Evolutionary conservation across 345 rosid genomes (phyloP).

Genomic region (Eucalyptus pauciflora): DNA sequence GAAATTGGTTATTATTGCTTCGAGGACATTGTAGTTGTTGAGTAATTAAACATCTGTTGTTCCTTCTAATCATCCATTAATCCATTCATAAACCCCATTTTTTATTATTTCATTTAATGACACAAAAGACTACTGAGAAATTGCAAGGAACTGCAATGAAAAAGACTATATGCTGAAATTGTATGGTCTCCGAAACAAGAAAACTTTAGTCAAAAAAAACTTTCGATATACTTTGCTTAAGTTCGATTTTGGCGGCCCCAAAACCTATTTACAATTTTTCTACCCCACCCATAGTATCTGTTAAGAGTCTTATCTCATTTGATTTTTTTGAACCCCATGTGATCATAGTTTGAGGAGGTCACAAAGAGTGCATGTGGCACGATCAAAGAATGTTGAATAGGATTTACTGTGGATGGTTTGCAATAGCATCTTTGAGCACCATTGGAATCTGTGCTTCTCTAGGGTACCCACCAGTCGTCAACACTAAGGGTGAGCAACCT

Average conservation of each 20-base stretch:
- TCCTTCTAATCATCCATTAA: neutral
- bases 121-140: neutral
- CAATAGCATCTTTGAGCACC: conserved; percentile 42
- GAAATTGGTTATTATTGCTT: neutral
- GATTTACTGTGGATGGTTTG: conserved; percentile 26
- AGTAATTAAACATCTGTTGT: neutral
- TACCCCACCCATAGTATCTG: no score
- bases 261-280: no score
- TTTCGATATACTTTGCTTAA: no score
- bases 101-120: no score
- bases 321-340: no score
- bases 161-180: no score
- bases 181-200: neutral
- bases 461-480: conserved; percentile 55
- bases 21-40: neutral
- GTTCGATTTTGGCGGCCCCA: no score
- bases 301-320: no score
- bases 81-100: neutral
- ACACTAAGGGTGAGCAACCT: no score
- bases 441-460: conserved; percentile 40
- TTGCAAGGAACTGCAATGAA: no score
- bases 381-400: neutral
- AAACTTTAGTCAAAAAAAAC: no score
- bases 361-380: neutral
- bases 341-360: no score